A percentile compares a stretch with the other conserved stretches of the same genome.
Conservation (phyloP, 2,329 filamentous ascomycete genomes). For the Chaetomiaceae sp. region DNA sequence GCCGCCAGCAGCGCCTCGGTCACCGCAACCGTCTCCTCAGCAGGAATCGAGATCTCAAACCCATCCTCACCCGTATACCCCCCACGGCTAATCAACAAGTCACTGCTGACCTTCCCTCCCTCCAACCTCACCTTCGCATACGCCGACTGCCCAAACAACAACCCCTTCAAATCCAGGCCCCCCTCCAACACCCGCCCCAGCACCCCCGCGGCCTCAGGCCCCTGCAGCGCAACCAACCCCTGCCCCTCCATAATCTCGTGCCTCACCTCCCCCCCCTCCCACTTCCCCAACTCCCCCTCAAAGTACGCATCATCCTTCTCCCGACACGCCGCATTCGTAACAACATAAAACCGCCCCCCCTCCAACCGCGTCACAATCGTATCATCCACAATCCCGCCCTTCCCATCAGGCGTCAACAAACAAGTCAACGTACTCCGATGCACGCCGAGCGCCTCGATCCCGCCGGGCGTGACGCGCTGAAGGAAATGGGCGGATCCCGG, state of each 20-base stretch:
- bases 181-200: conserved; percentile 57
- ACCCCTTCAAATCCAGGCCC: conserved; percentile 52
- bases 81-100: conserved; percentile 73
- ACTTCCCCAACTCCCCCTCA: conserved; percentile 56
- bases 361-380: conserved; percentile 81
- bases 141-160: conserved; percentile 78
- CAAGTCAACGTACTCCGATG: conserved; percentile 80
- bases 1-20: conserved; percentile 65
- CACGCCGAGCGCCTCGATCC: conserved; percentile 56
- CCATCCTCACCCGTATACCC: conserved; percentile 98
- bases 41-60: conserved; percentile 87
- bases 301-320: conserved; percentile 84
- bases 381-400: conserved; percentile 92
- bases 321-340: conserved; percentile 89
- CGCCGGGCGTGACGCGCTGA: conserved; percentile 75
- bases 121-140: conserved; percentile 60
- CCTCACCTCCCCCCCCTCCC: conserved; percentile 41
- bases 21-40: conserved; percentile 58
- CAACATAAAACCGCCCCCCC: conserved; percentile 76
- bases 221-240: conserved; percentile 85
- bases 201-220: conserved; percentile 68
- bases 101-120: conserved; percentile 39
- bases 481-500: conserved; percentile 77
- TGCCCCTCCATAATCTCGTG: conserved; percentile 69
- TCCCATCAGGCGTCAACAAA: conserved; percentile 68